Conservation (phyloP, 1,284 basidiomycete genomes). For the Malassezia nana region DNA sequence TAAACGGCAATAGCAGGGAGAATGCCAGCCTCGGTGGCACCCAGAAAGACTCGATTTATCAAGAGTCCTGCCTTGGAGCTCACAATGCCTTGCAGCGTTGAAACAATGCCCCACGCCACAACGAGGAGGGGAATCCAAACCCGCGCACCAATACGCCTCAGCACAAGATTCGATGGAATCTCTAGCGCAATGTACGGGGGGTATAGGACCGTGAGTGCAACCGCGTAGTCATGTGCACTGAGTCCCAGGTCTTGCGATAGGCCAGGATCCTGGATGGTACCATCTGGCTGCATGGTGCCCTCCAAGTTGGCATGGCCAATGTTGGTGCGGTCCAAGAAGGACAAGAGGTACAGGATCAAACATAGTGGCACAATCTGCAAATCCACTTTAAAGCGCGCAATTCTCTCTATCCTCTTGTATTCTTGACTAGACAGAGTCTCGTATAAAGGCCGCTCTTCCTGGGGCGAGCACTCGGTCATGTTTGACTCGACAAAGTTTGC, state of each 20-base stretch:
- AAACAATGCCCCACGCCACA: slow-evolving; percentile 29
- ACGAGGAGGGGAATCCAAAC: slow-evolving; percentile 39
- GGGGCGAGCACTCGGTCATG: too few relatives aligned
- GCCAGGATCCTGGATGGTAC: slow-evolving; percentile 1
- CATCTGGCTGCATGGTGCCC: background rate
- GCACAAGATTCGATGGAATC: slow-evolving; percentile 33
- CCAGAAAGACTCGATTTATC: slow-evolving; percentile 37
- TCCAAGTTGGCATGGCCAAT: slow-evolving; percentile 25
- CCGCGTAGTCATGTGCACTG: background rate
- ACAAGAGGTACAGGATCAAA: slow-evolving; percentile 27
- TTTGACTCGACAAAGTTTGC: too few relatives aligned
- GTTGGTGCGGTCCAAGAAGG: slow-evolving; percentile 33
- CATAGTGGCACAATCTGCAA: slow-evolving; percentile 33
- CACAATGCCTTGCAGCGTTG: slow-evolving; percentile 33
- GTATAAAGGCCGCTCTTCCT: background rate
- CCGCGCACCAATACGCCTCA: slow-evolving; percentile 32
- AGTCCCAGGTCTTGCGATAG: background rate
- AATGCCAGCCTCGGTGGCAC: slow-evolving; percentile 30
- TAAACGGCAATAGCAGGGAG: slow-evolving; percentile 34
- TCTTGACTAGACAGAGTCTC: background rate
- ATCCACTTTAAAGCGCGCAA: slow-evolving; percentile 30
- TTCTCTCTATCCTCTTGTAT: slow-evolving; percentile 22
- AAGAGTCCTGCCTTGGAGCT: slow-evolving; percentile 29
- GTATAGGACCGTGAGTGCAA: slow-evolving; percentile 31
- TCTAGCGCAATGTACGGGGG: slow-evolving; percentile 43